A percentile compares a stretch with the other conserved stretches of the same genome.
Conservation (phyloP, 768 basidiomycete genomes). For the Pulveroboletus sp. region DNA sequence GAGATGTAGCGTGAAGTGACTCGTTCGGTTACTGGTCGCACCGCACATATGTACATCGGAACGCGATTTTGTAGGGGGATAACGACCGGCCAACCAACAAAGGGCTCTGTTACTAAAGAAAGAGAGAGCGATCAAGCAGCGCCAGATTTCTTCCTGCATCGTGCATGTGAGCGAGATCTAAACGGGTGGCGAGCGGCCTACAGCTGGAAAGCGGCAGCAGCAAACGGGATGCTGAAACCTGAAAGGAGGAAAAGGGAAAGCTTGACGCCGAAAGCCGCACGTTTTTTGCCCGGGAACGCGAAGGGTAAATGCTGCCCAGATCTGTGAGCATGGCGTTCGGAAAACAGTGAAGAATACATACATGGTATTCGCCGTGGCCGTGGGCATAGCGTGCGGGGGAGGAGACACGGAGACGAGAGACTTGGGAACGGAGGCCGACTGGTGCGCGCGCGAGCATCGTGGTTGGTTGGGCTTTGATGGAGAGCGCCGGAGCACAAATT, state of each 20-base stretch:
- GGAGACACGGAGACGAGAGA: conserved; percentile 24
- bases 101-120: conserved; percentile 2
- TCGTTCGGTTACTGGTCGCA: not conserved
- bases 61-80: not conserved
- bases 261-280: conserved; percentile 39
- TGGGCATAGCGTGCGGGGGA: conserved; percentile 43
- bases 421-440: conserved; percentile 38
- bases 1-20: conserved; percentile 12
- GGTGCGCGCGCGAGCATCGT: conserved; percentile 46
- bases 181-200: conserved; percentile 34
- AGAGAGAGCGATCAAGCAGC: conserved; percentile 20
- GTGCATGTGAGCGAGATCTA: conserved; percentile 2
- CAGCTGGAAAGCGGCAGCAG: conserved; percentile 61
- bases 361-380: conserved; percentile 51
- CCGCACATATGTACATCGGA: conserved; percentile 7
- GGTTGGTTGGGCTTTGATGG: conserved; percentile 13
- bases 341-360: conserved; percentile 24
- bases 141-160: conserved; percentile 39
- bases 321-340: conserved; percentile 3
- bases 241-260: conserved; percentile 37
- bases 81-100: not conserved
- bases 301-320: conserved; percentile 52
- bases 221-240: conserved; percentile 68
- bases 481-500: conserved; percentile 7
- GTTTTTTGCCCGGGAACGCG: conserved; percentile 48